Evolutionary conservation across 2,329 filamentous ascomycete genomes (phyloP).

Genomic region (Penicillium sp.): DNA sequence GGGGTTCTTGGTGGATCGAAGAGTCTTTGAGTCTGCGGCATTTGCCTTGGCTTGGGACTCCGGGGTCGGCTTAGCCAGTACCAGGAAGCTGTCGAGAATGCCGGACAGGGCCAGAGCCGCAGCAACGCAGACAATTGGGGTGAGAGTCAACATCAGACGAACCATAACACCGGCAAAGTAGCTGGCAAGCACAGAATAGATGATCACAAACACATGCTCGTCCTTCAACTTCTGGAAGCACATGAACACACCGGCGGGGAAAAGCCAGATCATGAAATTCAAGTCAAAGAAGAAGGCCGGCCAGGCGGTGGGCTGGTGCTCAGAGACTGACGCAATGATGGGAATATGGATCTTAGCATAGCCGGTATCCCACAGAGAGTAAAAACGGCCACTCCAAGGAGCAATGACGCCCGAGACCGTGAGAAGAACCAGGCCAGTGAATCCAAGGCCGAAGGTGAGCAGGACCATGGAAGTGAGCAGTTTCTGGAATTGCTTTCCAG

Average conservation of each 20-base stretch:
- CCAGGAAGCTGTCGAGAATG: constrained; percentile 82
- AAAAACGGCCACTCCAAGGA: constrained; percentile 97
- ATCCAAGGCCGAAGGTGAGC: constrained; percentile 67
- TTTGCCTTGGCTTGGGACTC: constrained; percentile 41
- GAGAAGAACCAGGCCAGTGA: constrained; percentile 72
- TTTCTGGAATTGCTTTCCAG: constrained; percentile 89
- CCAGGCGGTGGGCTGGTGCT: constrained; percentile 98
- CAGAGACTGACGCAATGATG: constrained; percentile 98
- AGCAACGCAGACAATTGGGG: constrained; percentile 91
- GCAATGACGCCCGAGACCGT: constrained; percentile 90
- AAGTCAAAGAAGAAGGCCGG: constrained; percentile 99
- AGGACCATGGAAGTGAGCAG: constrained; percentile 76
- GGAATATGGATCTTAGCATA: constrained; percentile 99
- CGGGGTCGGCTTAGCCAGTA: constrained; percentile 59
- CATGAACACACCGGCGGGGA: constrained; percentile 96
- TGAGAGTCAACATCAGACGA: constrained; percentile 94
- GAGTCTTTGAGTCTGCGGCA: constrained; percentile 39
- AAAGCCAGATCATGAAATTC: constrained; percentile 97
- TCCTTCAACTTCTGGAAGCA: constrained; percentile 93
- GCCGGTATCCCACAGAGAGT: constrained; percentile 97
- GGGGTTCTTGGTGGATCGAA: constrained; percentile 70
- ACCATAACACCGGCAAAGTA: constrained; percentile 99
- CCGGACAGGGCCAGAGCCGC: constrained; percentile 84
- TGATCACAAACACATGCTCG: constrained; percentile 96
- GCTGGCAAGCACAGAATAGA: constrained; percentile 92